Base-by-base conservation (phyloP, 768 basidiomycete genomes). In the Boletellus sp. region DNA sequence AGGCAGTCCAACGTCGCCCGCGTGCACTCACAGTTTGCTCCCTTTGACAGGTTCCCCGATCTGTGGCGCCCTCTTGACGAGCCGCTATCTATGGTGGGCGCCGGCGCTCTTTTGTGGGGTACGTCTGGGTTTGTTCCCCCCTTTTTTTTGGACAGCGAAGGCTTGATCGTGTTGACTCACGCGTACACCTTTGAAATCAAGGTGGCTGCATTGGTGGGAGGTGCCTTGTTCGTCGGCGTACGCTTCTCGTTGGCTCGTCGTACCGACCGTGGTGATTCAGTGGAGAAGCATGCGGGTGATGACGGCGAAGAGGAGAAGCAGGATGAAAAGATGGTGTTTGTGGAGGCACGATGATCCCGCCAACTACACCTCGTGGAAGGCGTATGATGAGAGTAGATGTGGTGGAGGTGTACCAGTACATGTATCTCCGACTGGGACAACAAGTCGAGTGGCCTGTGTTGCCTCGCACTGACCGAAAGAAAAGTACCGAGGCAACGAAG, bases 21-120 rank as follows among this genome's bases (percentile, higher is more conserved):
- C n/a, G 9, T 57, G 32, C 34, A 36, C 19, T 0, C 16, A 36
- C 12, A 57, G 60, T 1, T 48, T 66, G 7, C 40, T 65, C n/a
- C 64, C 59, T 9, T 31, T n/a, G 41, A 34, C 47, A 76, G 81
- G 80, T 4, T 73, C 78, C 0, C 82, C 83, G 1, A 77, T 84
- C 31, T 75, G 74, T 32, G 83, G 83, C 2, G 77, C 79, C 3
- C 68, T 84, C 17, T 67, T 84, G 4, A 74, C 79, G 0, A 42
- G 61, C 10, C 62, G 68, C 3, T 81, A 76, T 56, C 62, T 74
- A 4, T 84, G 83, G 83, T 81, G 78, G 77, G 70, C 74, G 13
- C 78, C 82, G 3, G 74, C 75, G 1, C 34, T 81, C 10, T 84
- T 82, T 56, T 69, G 76, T 23, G 80, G 76, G 39, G 68, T 73